Evolutionary conservation across 2,329 filamentous ascomycete genomes (phyloP).

Genomic region (Aspergillus terreus): DNA sequence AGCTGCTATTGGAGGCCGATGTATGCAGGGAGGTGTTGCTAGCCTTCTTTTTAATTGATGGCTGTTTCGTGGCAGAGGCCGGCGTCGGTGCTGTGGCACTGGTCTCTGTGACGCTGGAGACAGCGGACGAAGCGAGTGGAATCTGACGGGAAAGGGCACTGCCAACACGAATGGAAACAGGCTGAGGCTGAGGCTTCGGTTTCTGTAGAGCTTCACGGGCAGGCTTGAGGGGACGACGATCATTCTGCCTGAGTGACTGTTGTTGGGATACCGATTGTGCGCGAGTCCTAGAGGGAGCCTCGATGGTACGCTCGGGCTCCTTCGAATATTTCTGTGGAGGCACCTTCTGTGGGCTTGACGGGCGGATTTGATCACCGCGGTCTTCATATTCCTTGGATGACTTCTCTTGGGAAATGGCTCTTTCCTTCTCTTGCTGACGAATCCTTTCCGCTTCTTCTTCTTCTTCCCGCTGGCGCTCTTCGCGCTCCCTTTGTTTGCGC

Average conservation of each 20-base stretch:
- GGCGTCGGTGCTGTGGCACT: constrained; percentile 44
- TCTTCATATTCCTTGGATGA: constrained; percentile 33
- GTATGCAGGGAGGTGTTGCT: constrained; percentile 64
- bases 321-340: constrained; percentile 27
- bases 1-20: constrained; percentile 50
- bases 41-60: constrained; percentile 57
- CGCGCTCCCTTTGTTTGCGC: constrained; percentile 31
- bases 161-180: constrained; percentile 48
- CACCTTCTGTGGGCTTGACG: constrained; percentile 23
- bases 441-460: constrained; percentile 26
- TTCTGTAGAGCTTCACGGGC: constrained; percentile 42
- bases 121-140: constrained; percentile 46
- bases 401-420: constrained; percentile 25
- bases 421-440: constrained; percentile 34
- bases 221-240: constrained; percentile 42
- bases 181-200: constrained; percentile 40
- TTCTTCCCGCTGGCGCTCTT: constrained; percentile 35
- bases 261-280: constrained; percentile 21
- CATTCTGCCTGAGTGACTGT: constrained; percentile 29
- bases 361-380: constrained; percentile 15
- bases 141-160: constrained; percentile 45
- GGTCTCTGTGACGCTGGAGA: constrained; percentile 57
- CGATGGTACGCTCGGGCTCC: constrained; percentile 27
- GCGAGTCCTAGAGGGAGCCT: constrained; percentile 24
- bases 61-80: constrained; percentile 45